Conservation (phyloP, 2,329 filamentous ascomycete species). For the Calonectria naviculata region DNA sequence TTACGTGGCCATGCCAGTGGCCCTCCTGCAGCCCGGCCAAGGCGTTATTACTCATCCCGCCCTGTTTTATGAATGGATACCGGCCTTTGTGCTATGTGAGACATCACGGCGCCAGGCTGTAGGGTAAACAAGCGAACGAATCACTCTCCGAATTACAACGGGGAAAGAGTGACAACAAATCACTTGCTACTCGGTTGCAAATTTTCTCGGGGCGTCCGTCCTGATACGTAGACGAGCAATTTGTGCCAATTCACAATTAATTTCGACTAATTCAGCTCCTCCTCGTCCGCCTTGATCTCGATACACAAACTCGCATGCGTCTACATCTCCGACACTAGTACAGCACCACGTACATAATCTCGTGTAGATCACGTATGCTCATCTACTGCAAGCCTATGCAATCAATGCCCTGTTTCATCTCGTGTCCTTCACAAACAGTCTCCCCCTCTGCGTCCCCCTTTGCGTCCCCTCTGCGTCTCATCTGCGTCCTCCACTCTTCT, state of each 20-base stretch:
- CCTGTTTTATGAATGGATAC: not conserved
- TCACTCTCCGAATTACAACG: not conserved
- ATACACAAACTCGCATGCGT: too few species aligned
- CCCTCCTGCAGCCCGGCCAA: not conserved
- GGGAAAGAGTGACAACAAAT: constrained; percentile 3
- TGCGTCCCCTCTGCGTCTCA: too few species aligned
- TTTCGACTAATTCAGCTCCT: not conserved
- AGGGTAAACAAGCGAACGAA: constrained; percentile 13
- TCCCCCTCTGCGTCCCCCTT: too few species aligned
- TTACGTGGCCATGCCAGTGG: constrained; percentile 16
- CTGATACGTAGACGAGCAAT: not conserved
- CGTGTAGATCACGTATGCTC: not conserved
- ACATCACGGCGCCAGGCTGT: constrained; percentile 4
- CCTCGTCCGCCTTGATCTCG: not conserved
- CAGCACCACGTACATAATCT: constrained; percentile 8
- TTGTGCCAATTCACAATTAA: not conserved
- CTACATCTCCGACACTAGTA: too few species aligned
- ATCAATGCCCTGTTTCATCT: not conserved
- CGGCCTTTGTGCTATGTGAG: constrained; percentile 5
- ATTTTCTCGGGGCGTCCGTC: not conserved
- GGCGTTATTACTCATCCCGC: constrained; percentile 13
- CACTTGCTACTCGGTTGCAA: not conserved
- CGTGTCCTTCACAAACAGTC: not conserved
- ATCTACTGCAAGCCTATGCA: constrained; percentile 3
- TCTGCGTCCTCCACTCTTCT: not conserved